A percentile compares a stretch with the other conserved stretches of the same genome.
These are phyloP conservation scores for Candida sp. DNA, from an alignment of 1,139 yeast species.

Conservation along the genomic window DNA sequence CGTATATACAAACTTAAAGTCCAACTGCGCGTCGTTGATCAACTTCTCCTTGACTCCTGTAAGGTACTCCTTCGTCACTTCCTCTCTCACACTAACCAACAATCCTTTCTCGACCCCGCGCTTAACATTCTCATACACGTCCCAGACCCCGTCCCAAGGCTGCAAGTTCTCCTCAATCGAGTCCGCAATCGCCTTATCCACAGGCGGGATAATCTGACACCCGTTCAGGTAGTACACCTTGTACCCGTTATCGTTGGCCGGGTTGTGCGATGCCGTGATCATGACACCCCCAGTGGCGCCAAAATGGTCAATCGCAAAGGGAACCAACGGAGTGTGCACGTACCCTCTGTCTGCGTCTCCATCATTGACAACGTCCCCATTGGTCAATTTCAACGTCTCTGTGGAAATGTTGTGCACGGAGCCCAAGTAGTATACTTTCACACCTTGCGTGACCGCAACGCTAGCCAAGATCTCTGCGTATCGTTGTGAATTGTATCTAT, in stretches of 20 bases:
- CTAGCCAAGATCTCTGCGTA: conserved; percentile 84
- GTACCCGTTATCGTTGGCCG: conserved; percentile 92
- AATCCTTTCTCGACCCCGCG: conserved; percentile 22
- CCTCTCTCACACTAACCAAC: conserved; percentile 30
- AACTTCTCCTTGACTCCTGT: conserved; percentile 32
- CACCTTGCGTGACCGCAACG: conserved; percentile 71
- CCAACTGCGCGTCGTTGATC: conserved; percentile 20
- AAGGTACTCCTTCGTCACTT: conserved; percentile 40
- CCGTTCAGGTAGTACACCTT: conserved; percentile 95
- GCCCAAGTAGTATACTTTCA: conserved; percentile 71
- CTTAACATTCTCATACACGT: conserved; percentile 38
- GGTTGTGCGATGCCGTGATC: conserved; percentile 98
- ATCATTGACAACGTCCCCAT: conserved; percentile 5
- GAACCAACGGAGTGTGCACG: conserved; percentile 93
- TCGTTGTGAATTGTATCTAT: conserved; percentile 76
- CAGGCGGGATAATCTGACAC: conserved; percentile 95
- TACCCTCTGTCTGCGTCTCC: conserved; percentile 19
- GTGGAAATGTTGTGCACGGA: conserved; percentile 30
- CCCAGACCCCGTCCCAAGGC: conserved; percentile 66
- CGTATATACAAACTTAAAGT: conserved; percentile 72
- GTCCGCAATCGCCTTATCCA: conserved; percentile 73
- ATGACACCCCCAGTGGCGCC: conserved; percentile 84
- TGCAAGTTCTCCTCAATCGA: conserved; percentile 61
- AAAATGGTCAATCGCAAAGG: conserved; percentile 73
- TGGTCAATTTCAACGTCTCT: conserved; percentile 25